Evolutionary conservation across 1,139 yeast species (phyloP), one percentile per base, ranked within the genome.

Genomic region (Lodderomyces jiufengensis): DNA sequence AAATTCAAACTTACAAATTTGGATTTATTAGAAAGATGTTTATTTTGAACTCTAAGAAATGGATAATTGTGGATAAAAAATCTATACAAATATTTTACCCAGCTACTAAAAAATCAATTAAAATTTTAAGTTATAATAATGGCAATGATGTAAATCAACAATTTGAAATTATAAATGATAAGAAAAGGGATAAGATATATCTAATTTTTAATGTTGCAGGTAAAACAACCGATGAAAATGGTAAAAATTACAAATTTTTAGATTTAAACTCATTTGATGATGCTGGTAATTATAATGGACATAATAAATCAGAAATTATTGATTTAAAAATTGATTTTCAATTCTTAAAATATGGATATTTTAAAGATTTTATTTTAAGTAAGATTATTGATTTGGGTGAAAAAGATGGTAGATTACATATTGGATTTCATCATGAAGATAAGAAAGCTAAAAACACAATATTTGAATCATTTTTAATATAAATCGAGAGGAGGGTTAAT

Each of bases 341-440:
- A 27, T 38, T 37, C 21, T 27, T 20, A 26, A 43, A 38, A 31
- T 31, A 30, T 31, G 48, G 48, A 18, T 40, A 39, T 32, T 42
- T 43, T 15, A 43, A 34, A 27, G 33, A 40, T 24, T 44, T 38
- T 29, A 33, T 31, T 11, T 43, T 44, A 24, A 14, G 34, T 6
- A 33, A 40, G 15, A 44, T 44, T 18, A 28, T 39, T 9, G 37
- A 31, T 20, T 36, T 44, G 41, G 30, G 33, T 5, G n/a, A 7
- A 3, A 24, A 29, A n/a, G 23, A 28, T 20, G 32, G 27, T 11
- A 21, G 39, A 29, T 25, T 41, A 11, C 25, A 25, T 15, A 27
- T 44, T 12, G 48, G 47, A 15, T 41, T 44, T 24, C 42, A 42
- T 9, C 40, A 41, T 35, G 24, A 24, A 5, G 34, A 41, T 32